Conservation (phyloP, 768 basidiomycete species). For the Russula compacta region DNA sequence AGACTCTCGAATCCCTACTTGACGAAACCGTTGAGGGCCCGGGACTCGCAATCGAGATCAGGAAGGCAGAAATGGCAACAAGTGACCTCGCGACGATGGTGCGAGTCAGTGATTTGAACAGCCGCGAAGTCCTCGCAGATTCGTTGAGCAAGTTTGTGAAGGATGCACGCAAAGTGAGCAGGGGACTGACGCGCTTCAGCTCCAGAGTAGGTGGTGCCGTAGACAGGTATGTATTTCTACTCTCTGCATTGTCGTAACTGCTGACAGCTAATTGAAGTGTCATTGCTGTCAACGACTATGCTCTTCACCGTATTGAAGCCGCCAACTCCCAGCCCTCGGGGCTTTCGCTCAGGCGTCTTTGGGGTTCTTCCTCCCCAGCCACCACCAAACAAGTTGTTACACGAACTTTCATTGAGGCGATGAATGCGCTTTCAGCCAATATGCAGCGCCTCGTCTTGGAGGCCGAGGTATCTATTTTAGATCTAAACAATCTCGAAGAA, state of each 20-base stretch:
- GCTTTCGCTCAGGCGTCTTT: conserved; percentile 20
- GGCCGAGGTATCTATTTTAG: conserved; percentile 45
- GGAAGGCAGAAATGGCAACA: conserved; percentile 73
- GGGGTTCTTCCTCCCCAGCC: conserved; percentile 26
- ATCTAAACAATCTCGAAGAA: conserved; percentile 56
- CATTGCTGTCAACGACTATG: conserved; percentile 67
- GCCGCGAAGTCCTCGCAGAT: conserved; percentile 47
- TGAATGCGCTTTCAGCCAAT: conserved; percentile 45
- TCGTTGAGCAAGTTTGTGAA: conserved; percentile 44
- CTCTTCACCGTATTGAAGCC: conserved; percentile 45
- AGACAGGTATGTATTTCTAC: conserved; percentile 45
- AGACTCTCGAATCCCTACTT: conserved; percentile 53
- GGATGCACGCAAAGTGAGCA: conserved; percentile 52
- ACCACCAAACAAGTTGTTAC: conserved; percentile 38
- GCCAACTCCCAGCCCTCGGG: conserved; percentile 26
- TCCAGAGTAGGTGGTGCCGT: conserved; percentile 66
- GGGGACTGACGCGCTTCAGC: conserved; percentile 51
- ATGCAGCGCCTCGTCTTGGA: conserved; percentile 57
- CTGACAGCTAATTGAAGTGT: conserved; percentile 35
- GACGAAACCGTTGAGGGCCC: conserved; percentile 52
- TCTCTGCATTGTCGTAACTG: neutral
- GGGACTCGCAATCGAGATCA: conserved; percentile 54
- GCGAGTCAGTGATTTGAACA: conserved; percentile 50
- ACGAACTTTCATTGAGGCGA: conserved; percentile 50
- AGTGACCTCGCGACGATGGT: conserved; percentile 57